Evolutionary conservation across 2,329 filamentous ascomycete genomes (phyloP), one percentile per base, ranked within the genome.

Genomic region (Penicillium olsonii): DNA sequence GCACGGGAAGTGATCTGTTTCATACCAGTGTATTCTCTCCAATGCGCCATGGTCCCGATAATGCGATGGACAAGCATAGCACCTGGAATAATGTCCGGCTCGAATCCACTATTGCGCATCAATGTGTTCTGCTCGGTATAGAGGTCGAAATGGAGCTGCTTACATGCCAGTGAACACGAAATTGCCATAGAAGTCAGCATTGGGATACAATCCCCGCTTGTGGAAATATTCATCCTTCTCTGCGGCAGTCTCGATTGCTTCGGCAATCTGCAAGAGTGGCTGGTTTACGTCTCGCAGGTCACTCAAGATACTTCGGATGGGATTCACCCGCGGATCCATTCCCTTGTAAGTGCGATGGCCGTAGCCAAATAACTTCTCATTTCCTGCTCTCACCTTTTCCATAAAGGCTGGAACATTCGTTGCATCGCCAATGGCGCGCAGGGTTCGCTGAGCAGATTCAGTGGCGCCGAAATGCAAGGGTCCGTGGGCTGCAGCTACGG

Each of bases 391-490:
- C 14, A 68, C 63, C 11, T 60, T 51, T 4, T 60, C 55, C 1
- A 69, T 56, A n/a, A 68, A 64, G 0, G 37, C 44, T 1, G 65
- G 60, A 2, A 68, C 61, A 12, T 57, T 62, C 0, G 56, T 75
- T 2, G 53, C 42, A 0, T 48, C 48, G 14, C 58, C 54, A 5
- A 69, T 61, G 2, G 59, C 55, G 5, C 18, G 39, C 4, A 68
- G 54, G 0, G 60, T 56, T 40, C 77, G 75, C 59, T 82, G 81
- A 0, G 80, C 81, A 18, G 76, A 75, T 55, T 84, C 81, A 0
- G 78, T 80, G 3, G 81, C 81, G n/a, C 81, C 81, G 47, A 80
- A 81, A 63, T 84, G 81, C 0, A 81, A 78, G 0, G 80, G 80
- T 0, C 81, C 81, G 55, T 82, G 81, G 0, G 78, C 78, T 0